Evolutionary conservation across 371 early-diverging fungal species (phyloP), one percentile per base, ranked within the genome.

Genomic region (Mucor circinelloides): DNA sequence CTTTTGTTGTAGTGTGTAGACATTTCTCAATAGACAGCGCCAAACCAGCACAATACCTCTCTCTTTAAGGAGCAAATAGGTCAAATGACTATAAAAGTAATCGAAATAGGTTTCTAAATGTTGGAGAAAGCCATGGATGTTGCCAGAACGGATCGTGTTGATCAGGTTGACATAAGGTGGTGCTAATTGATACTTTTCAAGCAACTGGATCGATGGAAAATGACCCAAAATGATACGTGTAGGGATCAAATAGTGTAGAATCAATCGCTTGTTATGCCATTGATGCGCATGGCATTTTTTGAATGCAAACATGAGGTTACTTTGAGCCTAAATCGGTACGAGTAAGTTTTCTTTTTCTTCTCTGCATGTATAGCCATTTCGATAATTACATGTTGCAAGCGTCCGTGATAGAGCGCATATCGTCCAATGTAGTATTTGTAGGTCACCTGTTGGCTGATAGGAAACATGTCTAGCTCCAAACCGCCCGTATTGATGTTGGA

Each of bases 351-450:
- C 34, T 34, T 10, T 34, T 10, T 6, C 34, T 10, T 34, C 34
- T 6, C 34, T 10, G 1, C 34, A 2, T 9, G 9, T 1, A 4
- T 32, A 12, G 32, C 23, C 50, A 17, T 50, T 19, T 50, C 19
- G 23, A 6, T 62, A 30, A 5, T 25, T 58, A 82, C 82, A 74
- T 69, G 69, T 34, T 69, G 63, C 12, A 84, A 42, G 59, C 70
- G 69, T 25, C 75, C 75, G 17, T 85, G 75, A 52, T 79, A 85
- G 12, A 85, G 76, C 2, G 74, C 56, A 62, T 85, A 86, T 21
- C 88, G 77, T 2, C 88, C 88, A 8, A 84, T 66, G 61, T 88
- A 88, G 57, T 85, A 88, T 6, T 77, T 80, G 52, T 86, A 81
- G 0, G 86, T 83, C 6, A 88, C 86, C 69, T 85, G 88, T 40